Percentiles rank a stretch among this genome's conserved stretches.
Evolutionary conservation across 768 basidiomycete genomes (phyloP).

Genomic region (Hortiboletus flavorubellus): DNA sequence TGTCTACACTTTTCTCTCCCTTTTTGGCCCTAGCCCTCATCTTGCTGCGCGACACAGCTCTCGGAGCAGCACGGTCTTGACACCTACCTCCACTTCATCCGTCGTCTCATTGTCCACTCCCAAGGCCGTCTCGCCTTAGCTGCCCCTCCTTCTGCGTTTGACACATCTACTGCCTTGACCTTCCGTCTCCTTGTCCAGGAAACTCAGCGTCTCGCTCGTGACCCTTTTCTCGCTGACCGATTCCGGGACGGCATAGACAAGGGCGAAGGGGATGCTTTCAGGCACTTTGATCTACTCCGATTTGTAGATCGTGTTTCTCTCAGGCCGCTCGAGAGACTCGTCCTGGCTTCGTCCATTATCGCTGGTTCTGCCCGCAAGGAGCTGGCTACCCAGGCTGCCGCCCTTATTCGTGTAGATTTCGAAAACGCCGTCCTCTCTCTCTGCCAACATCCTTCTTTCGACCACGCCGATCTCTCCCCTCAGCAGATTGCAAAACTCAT

Average conservation of each 20-base stretch:
- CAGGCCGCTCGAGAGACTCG: slow-evolving; percentile 73
- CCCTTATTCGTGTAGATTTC: slow-evolving; percentile 72
- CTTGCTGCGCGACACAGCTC: slow-evolving; percentile 52
- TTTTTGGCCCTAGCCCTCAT: slow-evolving; percentile 10
- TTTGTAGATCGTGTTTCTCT: slow-evolving; percentile 82
- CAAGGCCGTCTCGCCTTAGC: slow-evolving; percentile 64
- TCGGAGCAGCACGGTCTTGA: slow-evolving; percentile 96
- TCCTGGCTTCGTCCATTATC: slow-evolving; percentile 72
- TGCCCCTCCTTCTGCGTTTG: slow-evolving; percentile 60
- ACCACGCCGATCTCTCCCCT: slow-evolving; percentile 73
- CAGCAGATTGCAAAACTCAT: slow-evolving; percentile 76
- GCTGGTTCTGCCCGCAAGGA: slow-evolving; percentile 60
- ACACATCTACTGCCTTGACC: slow-evolving; percentile 73
- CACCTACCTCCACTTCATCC: slow-evolving; percentile 96
- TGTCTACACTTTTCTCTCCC: slow-evolving; percentile 33
- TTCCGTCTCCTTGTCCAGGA: slow-evolving; percentile 87
- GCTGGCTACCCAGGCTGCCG: slow-evolving; percentile 55
- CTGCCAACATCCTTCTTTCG: slow-evolving; percentile 78
- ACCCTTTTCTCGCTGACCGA: slow-evolving; percentile 86
- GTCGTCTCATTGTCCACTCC: slow-evolving; percentile 89
- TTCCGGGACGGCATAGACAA: slow-evolving; percentile 89
- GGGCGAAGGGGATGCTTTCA: slow-evolving; percentile 80
- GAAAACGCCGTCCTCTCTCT: slow-evolving; percentile 74
- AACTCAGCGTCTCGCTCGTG: slow-evolving; percentile 83
- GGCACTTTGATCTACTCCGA: slow-evolving; percentile 78